Evolutionary conservation across 345 rosid genomes (phyloP), one percentile per base, ranked within the genome.

Genomic region (Hirschfeldia incana): DNA sequence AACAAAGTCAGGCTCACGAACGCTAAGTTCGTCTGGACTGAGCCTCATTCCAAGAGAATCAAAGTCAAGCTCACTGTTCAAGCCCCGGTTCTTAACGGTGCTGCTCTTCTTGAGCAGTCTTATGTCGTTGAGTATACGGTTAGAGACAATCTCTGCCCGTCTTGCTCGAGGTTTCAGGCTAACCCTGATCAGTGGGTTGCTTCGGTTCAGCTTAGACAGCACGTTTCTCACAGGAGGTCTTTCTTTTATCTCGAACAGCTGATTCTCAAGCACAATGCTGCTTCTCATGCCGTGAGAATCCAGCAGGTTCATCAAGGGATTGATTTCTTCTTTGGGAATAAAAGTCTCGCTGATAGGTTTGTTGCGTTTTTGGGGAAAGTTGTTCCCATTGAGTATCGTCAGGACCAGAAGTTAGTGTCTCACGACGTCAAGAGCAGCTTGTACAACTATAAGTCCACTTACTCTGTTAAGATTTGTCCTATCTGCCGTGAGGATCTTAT

Each of bases 161-260:
- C 87, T 2, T 89, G 92, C 73, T 73, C 86, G 0, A 87, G 86
- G 73, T 62, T 83, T 67, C 89, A 85, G 42, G 90, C 88, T 30
- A 89, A 87, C 59, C 92, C 92, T 65, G 88, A 87, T 62, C 89
- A 86, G 77, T 89, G 89, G 93, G 87, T 86, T 44, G 89, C 89
- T 13, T 30, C 83, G 0, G 89, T 89, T 53, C 92, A 87, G 77
- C 88, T 89, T 39, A 84, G 92, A 65, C 92, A 89, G 42, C 89
- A 86, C 82, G 92, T 89, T 16, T 44, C 89, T 9, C 90, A 89
- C 57, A 83, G 88, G 57, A 13, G 92, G 8, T 85, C 90, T 5
- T 87, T 89, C 84, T 87, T 85, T 57, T 83, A 84, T 66, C 59
- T 89, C 4, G 90, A 85, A 17, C 92, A 87, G 85, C 65, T 85